These are phyloP conservation scores for Xerocomellus chrysenteron DNA, from an alignment of 768 basidiomycete genomes.

Conservation along the genomic window DNA sequence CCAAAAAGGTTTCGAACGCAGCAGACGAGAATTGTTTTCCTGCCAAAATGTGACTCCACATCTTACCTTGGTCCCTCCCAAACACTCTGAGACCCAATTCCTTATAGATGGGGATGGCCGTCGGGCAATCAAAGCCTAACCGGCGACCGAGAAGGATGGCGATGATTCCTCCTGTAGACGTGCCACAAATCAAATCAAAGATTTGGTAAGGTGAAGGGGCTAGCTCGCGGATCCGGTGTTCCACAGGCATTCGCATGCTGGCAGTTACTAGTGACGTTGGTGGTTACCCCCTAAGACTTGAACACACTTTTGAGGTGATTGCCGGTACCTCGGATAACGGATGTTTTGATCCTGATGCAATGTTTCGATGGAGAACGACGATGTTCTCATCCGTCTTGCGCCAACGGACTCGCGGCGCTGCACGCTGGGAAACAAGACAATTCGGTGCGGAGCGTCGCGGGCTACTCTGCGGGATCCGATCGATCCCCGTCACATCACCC, in stretches of 20 bases:
- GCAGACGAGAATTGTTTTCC: neutral
- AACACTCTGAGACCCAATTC: neutral
- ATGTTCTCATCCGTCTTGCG: too few relatives aligned
- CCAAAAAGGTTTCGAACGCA: neutral
- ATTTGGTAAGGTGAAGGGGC: neutral
- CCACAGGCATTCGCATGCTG: neutral
- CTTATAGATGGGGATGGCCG: neutral
- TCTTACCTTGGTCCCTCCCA: neutral
- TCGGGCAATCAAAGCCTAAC: neutral
- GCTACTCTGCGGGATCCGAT: too few relatives aligned
- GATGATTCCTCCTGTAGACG: neutral
- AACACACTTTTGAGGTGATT: too few relatives aligned
- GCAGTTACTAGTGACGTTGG: too few relatives aligned
- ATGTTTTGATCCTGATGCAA: too few relatives aligned
- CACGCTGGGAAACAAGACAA: too few relatives aligned
- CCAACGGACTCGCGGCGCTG: too few relatives aligned
- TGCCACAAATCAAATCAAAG: neutral
- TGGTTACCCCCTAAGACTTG: too few relatives aligned
- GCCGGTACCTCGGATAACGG: too few relatives aligned
- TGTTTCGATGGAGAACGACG: too few relatives aligned
- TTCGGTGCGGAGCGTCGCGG: too few relatives aligned
- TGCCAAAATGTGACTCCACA: neutral
- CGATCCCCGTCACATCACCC: too few relatives aligned
- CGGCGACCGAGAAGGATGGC: neutral
- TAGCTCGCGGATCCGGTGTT: neutral